phyloP scores from a whole-genome alignment of 1,284 basidiomycete species.

The Rhodofomes roseus region DNA sequence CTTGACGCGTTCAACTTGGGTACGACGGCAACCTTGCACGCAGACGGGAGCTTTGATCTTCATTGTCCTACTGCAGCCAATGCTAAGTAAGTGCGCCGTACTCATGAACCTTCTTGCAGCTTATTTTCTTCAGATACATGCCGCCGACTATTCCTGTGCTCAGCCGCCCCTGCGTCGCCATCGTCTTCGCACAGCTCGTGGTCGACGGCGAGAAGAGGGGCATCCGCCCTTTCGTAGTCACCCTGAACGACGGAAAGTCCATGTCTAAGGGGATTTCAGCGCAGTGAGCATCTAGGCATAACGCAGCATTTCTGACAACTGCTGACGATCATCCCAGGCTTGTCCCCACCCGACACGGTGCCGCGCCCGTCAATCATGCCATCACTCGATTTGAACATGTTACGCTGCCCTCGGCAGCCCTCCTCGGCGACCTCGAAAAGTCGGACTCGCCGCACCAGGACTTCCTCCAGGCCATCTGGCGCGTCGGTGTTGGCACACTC shows the following conservation, averaged over 20 bases:
- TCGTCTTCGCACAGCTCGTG: slow-evolving; percentile 28
- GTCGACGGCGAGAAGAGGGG: slow-evolving; percentile 24
- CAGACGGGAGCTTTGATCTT: slow-evolving; percentile 27
- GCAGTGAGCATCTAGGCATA: too few species aligned
- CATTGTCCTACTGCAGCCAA: slow-evolving; percentile 26
- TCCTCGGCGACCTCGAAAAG: slow-evolving; percentile 28
- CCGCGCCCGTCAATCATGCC: slow-evolving; percentile 33
- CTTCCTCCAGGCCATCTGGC: slow-evolving; percentile 32
- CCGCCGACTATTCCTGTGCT: slow-evolving; percentile 31
- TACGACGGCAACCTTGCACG: slow-evolving; percentile 30
- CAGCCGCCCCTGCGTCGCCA: slow-evolving; percentile 22
- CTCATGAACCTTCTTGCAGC: too few species aligned
- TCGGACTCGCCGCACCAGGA: slow-evolving; percentile 17
- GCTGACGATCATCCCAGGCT: slow-evolving; percentile 16
- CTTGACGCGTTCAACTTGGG: slow-evolving; percentile 33
- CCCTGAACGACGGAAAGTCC: slow-evolving; percentile 17
- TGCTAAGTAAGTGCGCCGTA: slow-evolving; percentile 7
- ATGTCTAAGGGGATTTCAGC: slow-evolving; percentile 10
- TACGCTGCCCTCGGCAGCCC: slow-evolving; percentile 27
- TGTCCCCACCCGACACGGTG: slow-evolving; percentile 31
- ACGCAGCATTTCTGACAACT: neutral
- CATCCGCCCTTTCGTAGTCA: slow-evolving; percentile 27
- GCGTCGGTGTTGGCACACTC: slow-evolving; percentile 35
- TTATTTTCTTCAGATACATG: slow-evolving; percentile 29
- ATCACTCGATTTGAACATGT: slow-evolving; percentile 38